Conservation (phyloP, 1,284 basidiomycete species). For the Trichosporon sp. region DNA sequence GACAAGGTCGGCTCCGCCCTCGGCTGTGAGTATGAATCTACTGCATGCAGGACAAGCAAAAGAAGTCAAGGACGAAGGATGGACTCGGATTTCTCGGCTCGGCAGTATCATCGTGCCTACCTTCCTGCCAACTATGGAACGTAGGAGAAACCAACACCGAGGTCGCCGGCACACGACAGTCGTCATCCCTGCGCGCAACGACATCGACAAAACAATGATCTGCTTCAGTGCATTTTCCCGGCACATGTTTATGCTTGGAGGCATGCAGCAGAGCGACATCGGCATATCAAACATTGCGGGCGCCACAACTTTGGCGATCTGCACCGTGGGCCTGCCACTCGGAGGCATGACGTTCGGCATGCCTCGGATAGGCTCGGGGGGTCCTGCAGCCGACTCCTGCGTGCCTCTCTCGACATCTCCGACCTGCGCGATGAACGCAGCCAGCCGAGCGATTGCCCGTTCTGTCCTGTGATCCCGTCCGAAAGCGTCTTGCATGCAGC, state of each 20-base stretch:
- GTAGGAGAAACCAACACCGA: conserved; percentile 9
- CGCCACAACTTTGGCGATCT: conserved; percentile 10
- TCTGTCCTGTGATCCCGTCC: not conserved
- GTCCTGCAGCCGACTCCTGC: not conserved
- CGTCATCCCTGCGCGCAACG: not conserved
- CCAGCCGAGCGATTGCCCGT: not conserved
- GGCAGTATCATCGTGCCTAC: conserved; percentile 10
- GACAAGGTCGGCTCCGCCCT: conserved; percentile 51
- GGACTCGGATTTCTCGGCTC: conserved; percentile 7
- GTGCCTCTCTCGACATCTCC: too few species aligned
- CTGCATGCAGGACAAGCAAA: not conserved
- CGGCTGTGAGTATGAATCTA: conserved; percentile 49
- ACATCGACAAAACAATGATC: not conserved
- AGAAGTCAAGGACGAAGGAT: not conserved
- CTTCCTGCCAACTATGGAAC: not conserved
- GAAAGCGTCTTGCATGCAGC: not conserved
- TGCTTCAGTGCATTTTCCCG: not conserved
- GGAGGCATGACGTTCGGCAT: not conserved
- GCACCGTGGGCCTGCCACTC: not conserved
- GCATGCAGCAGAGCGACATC: not conserved
- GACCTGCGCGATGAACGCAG: too few species aligned
- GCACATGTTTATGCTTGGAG: not conserved
- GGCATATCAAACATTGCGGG: not conserved
- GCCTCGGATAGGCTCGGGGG: not conserved
- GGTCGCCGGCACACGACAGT: conserved; percentile 2